Percentiles rank a stretch among this genome's conserved stretches.
Conservation (phyloP, 192 early-diverging fungal species). For the Podila epigama region DNA sequence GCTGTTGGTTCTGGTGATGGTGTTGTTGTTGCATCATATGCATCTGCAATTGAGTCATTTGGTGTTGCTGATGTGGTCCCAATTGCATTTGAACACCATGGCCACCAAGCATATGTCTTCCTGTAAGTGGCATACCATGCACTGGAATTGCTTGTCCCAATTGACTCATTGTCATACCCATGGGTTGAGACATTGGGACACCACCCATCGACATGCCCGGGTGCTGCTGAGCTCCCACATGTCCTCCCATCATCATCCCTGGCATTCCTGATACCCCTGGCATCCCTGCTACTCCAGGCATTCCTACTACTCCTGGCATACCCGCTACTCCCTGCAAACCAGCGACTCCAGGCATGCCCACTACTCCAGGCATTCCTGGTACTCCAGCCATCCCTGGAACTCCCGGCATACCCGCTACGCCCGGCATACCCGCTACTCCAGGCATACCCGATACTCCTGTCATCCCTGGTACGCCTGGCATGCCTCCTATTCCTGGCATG, state of each 20-base stretch:
- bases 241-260: constrained; percentile 1
- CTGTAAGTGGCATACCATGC: background rate
- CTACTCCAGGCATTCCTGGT: background rate
- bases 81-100: constrained; percentile 8
- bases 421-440: background rate
- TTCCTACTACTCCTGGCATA: background rate
- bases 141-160: background rate
- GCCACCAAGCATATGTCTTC: background rate
- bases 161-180: background rate
- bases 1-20: constrained; percentile 5
- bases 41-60: constrained; percentile 16
- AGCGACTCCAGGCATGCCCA: background rate
- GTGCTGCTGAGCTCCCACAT: constrained; percentile 6
- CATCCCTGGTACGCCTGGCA: background rate
- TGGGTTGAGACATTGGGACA: background rate
- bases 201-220: background rate
- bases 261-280: background rate
- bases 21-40: constrained; percentile 28
- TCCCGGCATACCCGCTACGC: background rate
- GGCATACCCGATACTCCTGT: background rate
- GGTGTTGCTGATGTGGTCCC: constrained; percentile 34
- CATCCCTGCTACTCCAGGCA: background rate
- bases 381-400: background rate
- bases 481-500: background rate
- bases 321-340: background rate